A percentile compares a stretch with the other conserved stretches of the same genome.
Evolutionary conservation across 2,329 filamentous ascomycete genomes (phyloP).

Genomic region (Aplosporella prunicola): DNA sequence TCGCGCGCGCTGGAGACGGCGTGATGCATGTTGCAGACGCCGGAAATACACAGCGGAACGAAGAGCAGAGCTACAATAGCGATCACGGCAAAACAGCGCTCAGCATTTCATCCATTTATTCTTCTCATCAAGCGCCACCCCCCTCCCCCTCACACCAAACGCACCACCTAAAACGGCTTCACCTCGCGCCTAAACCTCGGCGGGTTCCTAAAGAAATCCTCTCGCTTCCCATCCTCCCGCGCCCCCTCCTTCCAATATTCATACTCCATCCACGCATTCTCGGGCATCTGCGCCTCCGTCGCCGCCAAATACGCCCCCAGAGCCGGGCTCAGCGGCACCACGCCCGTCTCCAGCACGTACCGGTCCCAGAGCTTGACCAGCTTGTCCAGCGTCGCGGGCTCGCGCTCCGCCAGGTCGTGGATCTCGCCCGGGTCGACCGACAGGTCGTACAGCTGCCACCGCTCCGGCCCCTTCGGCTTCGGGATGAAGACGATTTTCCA

Average conservation of each 20-base stretch:
- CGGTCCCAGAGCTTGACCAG: slow-evolving; percentile 48
- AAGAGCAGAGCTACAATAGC: no score
- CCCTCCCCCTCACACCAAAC: no score
- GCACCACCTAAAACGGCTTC: slow-evolving; percentile 9
- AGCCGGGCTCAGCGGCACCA: slow-evolving; percentile 50
- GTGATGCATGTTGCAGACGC: no score
- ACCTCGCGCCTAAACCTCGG: slow-evolving; percentile 22
- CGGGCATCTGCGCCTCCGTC: slow-evolving; percentile 55
- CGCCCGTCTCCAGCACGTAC: slow-evolving; percentile 50
- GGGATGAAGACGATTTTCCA: slow-evolving; percentile 52
- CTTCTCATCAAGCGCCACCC: neutral
- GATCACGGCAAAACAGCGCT: no score
- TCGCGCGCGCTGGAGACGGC: no score
- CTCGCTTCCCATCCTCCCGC: slow-evolving; percentile 25
- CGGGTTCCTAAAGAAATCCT: slow-evolving; percentile 24
- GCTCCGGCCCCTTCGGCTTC: slow-evolving; percentile 45
- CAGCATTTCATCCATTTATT: no score
- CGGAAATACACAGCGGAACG: no score
- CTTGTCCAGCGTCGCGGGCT: slow-evolving; percentile 36
- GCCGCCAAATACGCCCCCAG: slow-evolving; percentile 50
- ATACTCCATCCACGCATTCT: slow-evolving; percentile 58
- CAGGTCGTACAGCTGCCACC: slow-evolving; percentile 51
- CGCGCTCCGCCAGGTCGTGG: slow-evolving; percentile 33
- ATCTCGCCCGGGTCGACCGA: slow-evolving; percentile 43
- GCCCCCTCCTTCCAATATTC: slow-evolving; percentile 53